A percentile compares a stretch with the other conserved stretches of the same genome.
Evolutionary conservation across 73 alveolate species (phyloP).

Genomic region (Stentor coeruleus): DNA sequence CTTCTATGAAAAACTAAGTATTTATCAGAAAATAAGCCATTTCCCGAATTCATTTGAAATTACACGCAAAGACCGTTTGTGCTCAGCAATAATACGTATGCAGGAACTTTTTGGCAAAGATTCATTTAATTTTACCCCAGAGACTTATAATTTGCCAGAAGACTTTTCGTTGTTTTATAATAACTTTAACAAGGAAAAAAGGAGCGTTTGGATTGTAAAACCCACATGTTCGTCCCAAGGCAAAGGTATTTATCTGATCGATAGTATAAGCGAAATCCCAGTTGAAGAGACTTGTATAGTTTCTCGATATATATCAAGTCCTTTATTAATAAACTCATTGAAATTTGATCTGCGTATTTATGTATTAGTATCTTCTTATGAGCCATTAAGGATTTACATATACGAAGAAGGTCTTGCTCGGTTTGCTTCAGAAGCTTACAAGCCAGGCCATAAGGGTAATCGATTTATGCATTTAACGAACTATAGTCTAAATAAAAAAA

Average conservation of each 20-base stretch:
- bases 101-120: slow-evolving; percentile 52
- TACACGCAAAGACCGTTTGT: slow-evolving; percentile 69
- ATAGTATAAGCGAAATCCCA: slow-evolving; percentile 60
- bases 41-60: slow-evolving; percentile 79
- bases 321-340: slow-evolving; percentile 62
- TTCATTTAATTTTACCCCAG: slow-evolving; percentile 44
- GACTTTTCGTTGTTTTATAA: slow-evolving; percentile 71
- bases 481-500: slow-evolving; percentile 54
- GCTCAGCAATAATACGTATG: slow-evolving; percentile 45
- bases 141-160: slow-evolving; percentile 77
- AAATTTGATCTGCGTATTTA: slow-evolving; percentile 71
- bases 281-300: slow-evolving; percentile 54
- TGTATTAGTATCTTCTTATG: slow-evolving; percentile 60
- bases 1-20: slow-evolving; percentile 41
- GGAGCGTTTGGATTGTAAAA: slow-evolving; percentile 63
- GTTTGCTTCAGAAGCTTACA: slow-evolving; percentile 76
- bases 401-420: slow-evolving; percentile 81
- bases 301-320: slow-evolving; percentile 53
- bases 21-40: slow-evolving; percentile 81
- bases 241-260: slow-evolving; percentile 72
- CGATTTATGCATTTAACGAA: slow-evolving; percentile 56
- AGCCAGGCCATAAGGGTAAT: slow-evolving; percentile 31
- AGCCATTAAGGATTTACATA: slow-evolving; percentile 65
- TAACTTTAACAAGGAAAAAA: slow-evolving; percentile 54
- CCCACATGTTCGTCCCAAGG: slow-evolving; percentile 80